Evolutionary conservation across 257 asterid genomes (phyloP), one percentile per base, ranked within the genome.

Genomic region (Solanum paucissectum): DNA sequence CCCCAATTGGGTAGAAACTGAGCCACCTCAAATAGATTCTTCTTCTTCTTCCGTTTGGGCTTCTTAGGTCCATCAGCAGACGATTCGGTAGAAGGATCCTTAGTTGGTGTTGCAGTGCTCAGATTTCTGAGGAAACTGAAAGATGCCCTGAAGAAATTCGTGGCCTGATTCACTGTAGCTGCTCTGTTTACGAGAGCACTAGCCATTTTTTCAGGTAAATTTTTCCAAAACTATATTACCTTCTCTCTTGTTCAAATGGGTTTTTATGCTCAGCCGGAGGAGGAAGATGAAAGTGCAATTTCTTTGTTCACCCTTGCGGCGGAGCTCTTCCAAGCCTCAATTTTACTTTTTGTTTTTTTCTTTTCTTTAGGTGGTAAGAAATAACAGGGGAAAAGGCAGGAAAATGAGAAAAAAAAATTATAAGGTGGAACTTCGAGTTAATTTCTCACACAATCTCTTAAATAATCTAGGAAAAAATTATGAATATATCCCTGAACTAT

Each of bases 1-100:
- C 99, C 99, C 99, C 99, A 96, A 79, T 93, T 94, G 66, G 99
- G 99, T 20, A 97, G 86, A 89, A 95, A 97, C 92, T 96, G 99
- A 12, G 96, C 99, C 82, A 95, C 98, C 95, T 97, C 99, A 86
- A 97, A 92, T 2, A 97, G 86, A 88, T 97, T 97, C 95, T 97
- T 97, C 96, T 94, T 95, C 95, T 93, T 95, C 94, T 93, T 95
- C 68, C 94, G 89, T 88, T 89, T 94, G 23, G 94, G 92, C 88
- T 94, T 95, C 88, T 90, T 86, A 42, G 88, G 79, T 21, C 33
- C 92, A 62, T 87, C 92, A 10, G 38, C 94, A 2, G 91, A 86
- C 34, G 86, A 66, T 7, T 44, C 89, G 27, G 90, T 84, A 3
- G 90, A 18, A 18, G 91, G 73, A 14, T 89, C 83, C 37, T 82